phyloP scores from a whole-genome alignment of 2,329 filamentous ascomycete genomes.

The Talaromyces sp. region DNA sequence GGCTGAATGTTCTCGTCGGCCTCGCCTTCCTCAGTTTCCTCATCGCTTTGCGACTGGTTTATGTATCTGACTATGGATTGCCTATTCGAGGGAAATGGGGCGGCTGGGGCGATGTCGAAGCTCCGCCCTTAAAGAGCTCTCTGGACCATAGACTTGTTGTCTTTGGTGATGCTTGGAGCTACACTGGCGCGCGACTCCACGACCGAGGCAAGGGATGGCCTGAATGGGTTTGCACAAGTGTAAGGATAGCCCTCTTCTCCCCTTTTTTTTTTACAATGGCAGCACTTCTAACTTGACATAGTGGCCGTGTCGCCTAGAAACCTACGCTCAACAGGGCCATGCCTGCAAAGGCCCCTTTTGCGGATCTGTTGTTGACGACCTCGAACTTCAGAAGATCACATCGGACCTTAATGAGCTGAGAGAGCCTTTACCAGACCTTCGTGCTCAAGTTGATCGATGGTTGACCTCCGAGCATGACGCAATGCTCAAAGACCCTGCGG shows the following conservation, averaged over 20 bases:
- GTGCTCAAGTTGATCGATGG: slow-evolving; percentile 33
- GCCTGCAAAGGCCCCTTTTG: slow-evolving; percentile 22
- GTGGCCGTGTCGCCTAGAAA: slow-evolving; percentile 32
- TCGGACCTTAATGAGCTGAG: slow-evolving; percentile 18
- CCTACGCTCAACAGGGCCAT: slow-evolving; percentile 26
- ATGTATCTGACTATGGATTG: slow-evolving; percentile 5
- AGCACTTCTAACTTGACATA: slow-evolving; percentile 11
- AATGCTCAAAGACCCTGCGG: slow-evolving; percentile 16
- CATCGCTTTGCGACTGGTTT: slow-evolving; percentile 7
- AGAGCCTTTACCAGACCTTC: slow-evolving; percentile 30
- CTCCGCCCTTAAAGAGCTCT: slow-evolving; percentile 16
- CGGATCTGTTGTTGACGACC: slow-evolving; percentile 31
- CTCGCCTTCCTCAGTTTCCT: slow-evolving; percentile 9
- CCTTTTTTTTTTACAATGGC: background rate
- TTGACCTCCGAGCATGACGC: slow-evolving; percentile 26
- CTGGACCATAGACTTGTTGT: slow-evolving; percentile 28
- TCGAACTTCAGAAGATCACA: slow-evolving; percentile 22
- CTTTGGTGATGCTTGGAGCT: slow-evolving; percentile 39
- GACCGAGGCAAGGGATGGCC: slow-evolving; percentile 28
- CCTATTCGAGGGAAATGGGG: background rate
- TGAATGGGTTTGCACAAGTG: slow-evolving; percentile 33
- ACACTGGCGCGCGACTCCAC: slow-evolving; percentile 24
- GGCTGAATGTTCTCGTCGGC: slow-evolving; percentile 4
- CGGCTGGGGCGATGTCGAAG: slow-evolving; percentile 18
- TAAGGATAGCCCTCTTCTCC: slow-evolving; percentile 15